phyloP scores from a whole-genome alignment of 495 filamentous ascomycete genomes.

The Pyronema domesticum region DNA sequence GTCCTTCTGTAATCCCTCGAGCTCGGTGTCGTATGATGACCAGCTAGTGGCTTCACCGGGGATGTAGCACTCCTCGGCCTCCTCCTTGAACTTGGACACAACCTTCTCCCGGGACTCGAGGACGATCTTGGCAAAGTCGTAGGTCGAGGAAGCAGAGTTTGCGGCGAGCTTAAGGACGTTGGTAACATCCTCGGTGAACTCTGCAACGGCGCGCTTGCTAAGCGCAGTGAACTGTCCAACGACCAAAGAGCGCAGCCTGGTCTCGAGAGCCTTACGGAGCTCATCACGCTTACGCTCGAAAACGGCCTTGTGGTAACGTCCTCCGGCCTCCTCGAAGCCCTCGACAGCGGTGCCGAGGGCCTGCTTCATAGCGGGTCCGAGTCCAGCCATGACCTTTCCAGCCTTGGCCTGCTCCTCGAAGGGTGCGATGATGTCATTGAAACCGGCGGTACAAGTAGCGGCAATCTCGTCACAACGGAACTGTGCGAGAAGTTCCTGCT shows the following conservation, averaged over 20 bases:
- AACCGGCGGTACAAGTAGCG: conserved; percentile 29
- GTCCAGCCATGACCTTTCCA: conserved; percentile 58
- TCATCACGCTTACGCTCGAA: conserved; percentile 71
- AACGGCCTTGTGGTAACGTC: conserved; percentile 89
- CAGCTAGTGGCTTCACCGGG: conserved; percentile 35
- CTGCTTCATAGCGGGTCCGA: conserved; percentile 56
- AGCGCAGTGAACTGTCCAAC: conserved; percentile 68
- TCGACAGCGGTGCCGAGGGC: conserved; percentile 59
- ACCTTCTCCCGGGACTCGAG: conserved; percentile 59
- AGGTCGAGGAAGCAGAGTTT: conserved; percentile 66
- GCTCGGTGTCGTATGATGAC: conserved; percentile 38
- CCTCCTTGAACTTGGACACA: conserved; percentile 54
- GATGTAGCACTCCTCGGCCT: conserved; percentile 55
- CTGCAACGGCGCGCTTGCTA: conserved; percentile 72
- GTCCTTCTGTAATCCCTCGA: conserved; percentile 52
- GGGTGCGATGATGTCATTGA: conserved; percentile 64
- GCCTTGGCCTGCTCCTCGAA: conserved; percentile 68
- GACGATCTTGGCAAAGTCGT: conserved; percentile 93
- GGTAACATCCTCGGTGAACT: conserved; percentile 73
- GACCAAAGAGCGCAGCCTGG: conserved; percentile 70
- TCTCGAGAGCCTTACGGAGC: conserved; percentile 69
- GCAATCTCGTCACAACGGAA: conserved; percentile 96
- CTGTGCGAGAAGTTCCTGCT: conserved; percentile 90
- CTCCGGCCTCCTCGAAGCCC: conserved; percentile 73
- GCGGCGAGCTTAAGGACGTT: conserved; percentile 24